Base-by-base conservation (phyloP, 768 basidiomycete genomes). In the Termitomyces bulborhizus region DNA sequence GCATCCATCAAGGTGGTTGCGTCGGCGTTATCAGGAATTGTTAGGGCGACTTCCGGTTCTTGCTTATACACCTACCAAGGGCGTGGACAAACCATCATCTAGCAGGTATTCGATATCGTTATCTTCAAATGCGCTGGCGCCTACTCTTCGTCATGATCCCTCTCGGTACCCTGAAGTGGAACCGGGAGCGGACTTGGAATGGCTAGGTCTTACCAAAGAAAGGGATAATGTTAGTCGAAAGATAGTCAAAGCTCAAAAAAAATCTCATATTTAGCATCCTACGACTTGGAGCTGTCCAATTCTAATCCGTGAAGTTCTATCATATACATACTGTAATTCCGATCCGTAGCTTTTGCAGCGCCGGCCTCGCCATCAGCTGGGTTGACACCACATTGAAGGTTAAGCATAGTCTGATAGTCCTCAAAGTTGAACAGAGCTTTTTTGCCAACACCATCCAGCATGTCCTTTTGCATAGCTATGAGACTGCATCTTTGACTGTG, bases 341-440 rank as follows among this genome's bases (percentile, higher is more conserved):
- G 80, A 69, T 93, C 85, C 1, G 68, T 64, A 7, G 85, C 81
- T 59, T 78, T 80, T 36, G 76, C 69, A 18, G 68, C 73, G 18
- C 73, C 80, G 21, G 73, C 72, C 36, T 83, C 81, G 18, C 76
- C 78, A 12, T 73, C 70, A n/a, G 68, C 72, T 55, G 78, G 83
- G 64, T 91, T 84, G 36, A 93, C 83, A 15, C 90, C 90, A 65
- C 93, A 96, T 62, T 93, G 92, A 37, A 98, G 77, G 62, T 85
- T 88, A 46, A 98, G 78, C 78, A 98, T 93, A 7, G 82, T 80
- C 67, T 93, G 90, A 70, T 96, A 98, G 65, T 98, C 91, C 60
- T 96, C 94, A 61, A 97, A 96, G 4, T 78, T 82, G 73, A 92
- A 98, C 39, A 69, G 69, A 58, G 81, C 82, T 59, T 78, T 76